Conservation (phyloP, 176 grass and related monocot species). For the Oryza rufipogon region DNA sequence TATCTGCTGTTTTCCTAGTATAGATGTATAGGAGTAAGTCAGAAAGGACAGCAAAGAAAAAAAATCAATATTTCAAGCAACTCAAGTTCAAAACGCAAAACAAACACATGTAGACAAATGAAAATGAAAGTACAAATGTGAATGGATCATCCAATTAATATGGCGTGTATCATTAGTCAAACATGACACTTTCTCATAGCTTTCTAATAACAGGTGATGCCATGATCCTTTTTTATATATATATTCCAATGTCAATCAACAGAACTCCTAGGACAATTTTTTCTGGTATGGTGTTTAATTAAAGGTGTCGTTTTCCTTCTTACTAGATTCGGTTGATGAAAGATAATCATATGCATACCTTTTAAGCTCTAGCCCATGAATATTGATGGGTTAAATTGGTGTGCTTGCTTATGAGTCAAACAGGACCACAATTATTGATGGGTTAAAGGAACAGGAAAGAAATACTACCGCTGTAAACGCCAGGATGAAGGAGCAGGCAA, state of each 20-base stretch:
- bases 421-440: neutral
- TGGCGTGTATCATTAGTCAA: neutral
- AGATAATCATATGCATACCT: neutral
- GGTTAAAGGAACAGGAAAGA: neutral
- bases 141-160: slow-evolving; percentile 13
- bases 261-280: slow-evolving; percentile 5
- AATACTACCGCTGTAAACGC: neutral
- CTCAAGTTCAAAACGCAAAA: slow-evolving; percentile 1
- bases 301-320: neutral
- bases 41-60: neutral
- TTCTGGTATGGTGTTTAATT: neutral
- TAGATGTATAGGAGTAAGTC: neutral
- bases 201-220: slow-evolving; percentile 21
- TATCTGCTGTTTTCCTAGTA: slow-evolving; percentile 24
- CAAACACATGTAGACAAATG: neutral
- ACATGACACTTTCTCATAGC: neutral
- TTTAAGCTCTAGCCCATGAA: neutral
- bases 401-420: neutral
- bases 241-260: slow-evolving; percentile 29
- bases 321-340: neutral
- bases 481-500: neutral
- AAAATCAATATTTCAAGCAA: slow-evolving; percentile 31
- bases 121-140: neutral
- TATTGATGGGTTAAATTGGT: neutral
- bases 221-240: slow-evolving; percentile 13